Percentiles rank a stretch among this genome's conserved stretches.
Evolutionary conservation across 1,284 basidiomycete species (phyloP).

Genomic region (Athelia psychrophila): DNA sequence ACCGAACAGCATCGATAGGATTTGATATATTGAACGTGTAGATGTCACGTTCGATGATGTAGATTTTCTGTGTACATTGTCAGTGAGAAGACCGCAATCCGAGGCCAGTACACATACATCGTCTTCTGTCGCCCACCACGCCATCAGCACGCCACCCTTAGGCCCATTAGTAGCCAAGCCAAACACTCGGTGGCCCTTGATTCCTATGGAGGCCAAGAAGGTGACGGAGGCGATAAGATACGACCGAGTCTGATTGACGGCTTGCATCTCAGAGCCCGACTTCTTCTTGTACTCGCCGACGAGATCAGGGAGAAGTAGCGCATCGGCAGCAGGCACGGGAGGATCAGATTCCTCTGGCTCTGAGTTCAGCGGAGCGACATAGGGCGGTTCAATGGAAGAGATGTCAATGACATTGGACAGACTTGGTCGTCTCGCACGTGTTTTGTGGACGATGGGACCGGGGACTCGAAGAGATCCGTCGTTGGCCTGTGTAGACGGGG

Average conservation of each 20-base stretch:
- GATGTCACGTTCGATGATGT: not conserved
- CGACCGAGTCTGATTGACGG: not conserved
- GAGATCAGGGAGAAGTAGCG: not conserved
- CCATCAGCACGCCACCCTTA: not conserved
- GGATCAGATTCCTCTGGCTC: too few relatives aligned
- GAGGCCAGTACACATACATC: not conserved
- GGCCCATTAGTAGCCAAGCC: not conserved
- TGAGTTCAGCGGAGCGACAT: too few relatives aligned
- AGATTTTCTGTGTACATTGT: not conserved
- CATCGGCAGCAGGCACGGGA: not conserved
- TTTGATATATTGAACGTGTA: constrained; percentile 4
- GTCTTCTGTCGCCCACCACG: not conserved
- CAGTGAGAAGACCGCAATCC: too few relatives aligned
- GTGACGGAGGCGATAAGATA: not conserved
- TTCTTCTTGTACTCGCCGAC: not conserved
- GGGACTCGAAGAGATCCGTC: too few relatives aligned
- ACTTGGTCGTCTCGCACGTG: too few relatives aligned
- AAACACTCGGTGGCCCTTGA: not conserved
- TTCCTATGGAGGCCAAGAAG: not conserved
- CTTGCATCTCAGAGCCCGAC: not conserved
- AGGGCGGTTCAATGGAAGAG: too few relatives aligned
- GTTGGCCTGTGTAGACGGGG: too few relatives aligned
- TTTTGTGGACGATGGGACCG: too few relatives aligned
- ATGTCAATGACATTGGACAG: too few relatives aligned
- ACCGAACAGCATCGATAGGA: not conserved